Evolutionary conservation across 192 early-diverging fungal species (phyloP).

Genomic region (Coemansia sp.): DNA sequence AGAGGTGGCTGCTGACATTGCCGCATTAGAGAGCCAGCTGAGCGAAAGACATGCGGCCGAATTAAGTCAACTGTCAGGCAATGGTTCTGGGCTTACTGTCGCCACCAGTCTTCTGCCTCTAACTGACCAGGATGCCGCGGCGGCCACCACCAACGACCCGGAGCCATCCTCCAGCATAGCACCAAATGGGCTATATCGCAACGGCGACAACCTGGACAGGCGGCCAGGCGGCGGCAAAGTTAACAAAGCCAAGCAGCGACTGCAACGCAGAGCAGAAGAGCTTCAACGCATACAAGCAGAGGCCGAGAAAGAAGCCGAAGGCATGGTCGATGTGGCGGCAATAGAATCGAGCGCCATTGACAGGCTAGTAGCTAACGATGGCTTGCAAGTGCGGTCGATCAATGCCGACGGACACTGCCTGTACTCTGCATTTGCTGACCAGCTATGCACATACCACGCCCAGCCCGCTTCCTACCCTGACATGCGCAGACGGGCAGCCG

Average conservation of each 20-base stretch:
- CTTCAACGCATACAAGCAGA: constrained; percentile 70
- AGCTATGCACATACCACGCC: constrained; percentile 63
- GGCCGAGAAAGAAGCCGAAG: constrained; percentile 76
- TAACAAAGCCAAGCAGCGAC: constrained; percentile 55
- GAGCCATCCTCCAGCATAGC: constrained; percentile 15
- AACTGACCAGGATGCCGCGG: constrained; percentile 22
- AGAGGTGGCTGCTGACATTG: constrained; percentile 73
- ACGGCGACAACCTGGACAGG: constrained; percentile 16
- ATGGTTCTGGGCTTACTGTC: background rate
- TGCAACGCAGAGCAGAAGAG: constrained; percentile 74
- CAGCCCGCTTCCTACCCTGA: constrained; percentile 61
- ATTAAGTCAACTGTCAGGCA: constrained; percentile 38
- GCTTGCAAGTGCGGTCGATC: constrained; percentile 71
- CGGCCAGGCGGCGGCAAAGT: constrained; percentile 57
- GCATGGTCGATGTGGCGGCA: constrained; percentile 73
- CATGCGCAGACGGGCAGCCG: constrained; percentile 73
- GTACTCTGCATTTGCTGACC: constrained; percentile 89
- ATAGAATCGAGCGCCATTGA: constrained; percentile 73
- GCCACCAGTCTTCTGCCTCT: background rate
- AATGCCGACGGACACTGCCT: constrained; percentile 92
- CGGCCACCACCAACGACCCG: constrained; percentile 17
- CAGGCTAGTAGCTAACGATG: constrained; percentile 59
- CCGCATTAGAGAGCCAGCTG: constrained; percentile 66
- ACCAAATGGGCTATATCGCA: constrained; percentile 13
- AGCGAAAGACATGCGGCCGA: constrained; percentile 66